Conservation (phyloP, 345 rosid genomes). For the Bruguiera gymnorhiza region DNA sequence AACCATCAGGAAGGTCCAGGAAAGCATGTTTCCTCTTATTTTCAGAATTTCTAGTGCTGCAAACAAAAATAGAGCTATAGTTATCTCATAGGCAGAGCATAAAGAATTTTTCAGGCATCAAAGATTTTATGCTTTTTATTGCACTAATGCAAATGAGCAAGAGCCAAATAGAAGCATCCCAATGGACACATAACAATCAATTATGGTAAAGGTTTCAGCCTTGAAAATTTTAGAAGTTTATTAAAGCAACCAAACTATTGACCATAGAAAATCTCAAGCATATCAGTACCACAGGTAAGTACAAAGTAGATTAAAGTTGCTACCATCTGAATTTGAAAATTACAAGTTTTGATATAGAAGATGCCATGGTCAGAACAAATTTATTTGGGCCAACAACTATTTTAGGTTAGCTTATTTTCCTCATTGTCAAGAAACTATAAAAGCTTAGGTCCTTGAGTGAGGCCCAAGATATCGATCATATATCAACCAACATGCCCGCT, state of each 20-base stretch:
- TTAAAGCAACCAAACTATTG: background rate
- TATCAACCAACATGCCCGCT: too few relatives aligned
- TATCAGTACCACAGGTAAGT: background rate
- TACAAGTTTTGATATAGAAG: background rate
- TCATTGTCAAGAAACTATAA: too few relatives aligned
- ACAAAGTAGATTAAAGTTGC: background rate
- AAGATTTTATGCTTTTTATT: too few relatives aligned
- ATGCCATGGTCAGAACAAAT: too few relatives aligned
- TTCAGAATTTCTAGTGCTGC: slow-evolving; percentile 56
- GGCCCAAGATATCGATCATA: too few relatives aligned
- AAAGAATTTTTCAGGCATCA: background rate
- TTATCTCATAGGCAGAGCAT: background rate
- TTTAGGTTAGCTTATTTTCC: too few relatives aligned
- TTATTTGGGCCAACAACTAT: too few relatives aligned
- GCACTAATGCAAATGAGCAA: too few relatives aligned
- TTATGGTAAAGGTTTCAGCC: background rate
- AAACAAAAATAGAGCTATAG: slow-evolving; percentile 1
- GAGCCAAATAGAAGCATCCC: too few relatives aligned
- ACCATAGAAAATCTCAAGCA: background rate
- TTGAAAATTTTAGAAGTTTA: background rate
- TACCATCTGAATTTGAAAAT: background rate
- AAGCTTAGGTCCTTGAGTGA: too few relatives aligned
- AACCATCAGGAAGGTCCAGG: slow-evolving; percentile 82
- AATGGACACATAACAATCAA: background rate
- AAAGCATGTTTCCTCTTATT: slow-evolving; percentile 74